Base-by-base conservation (phyloP, 2,329 filamentous ascomycete genomes). In the Sordariomycetes sp. region DNA sequence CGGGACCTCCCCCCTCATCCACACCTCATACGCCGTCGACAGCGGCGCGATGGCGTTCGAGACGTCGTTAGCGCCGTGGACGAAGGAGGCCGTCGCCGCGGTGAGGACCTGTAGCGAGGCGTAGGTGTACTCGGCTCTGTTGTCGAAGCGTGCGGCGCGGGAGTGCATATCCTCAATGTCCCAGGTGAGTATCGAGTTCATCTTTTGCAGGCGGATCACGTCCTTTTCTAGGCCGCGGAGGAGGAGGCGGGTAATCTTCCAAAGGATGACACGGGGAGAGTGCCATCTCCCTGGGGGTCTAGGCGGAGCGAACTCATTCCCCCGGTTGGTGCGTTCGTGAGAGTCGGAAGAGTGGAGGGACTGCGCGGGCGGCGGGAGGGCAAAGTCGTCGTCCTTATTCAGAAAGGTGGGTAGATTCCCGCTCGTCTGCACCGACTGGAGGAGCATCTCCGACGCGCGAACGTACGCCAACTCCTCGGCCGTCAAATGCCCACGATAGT, bases 21-120 rank as follows among this genome's bases (percentile, higher is more conserved):
- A 81, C 36, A 77, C 73, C 12, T 72, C 67, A 66, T 77, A 81
- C 53, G 78, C 76, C 20, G 76, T 77, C 39, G 39, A 45, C 2
- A 45, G 39, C 39, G 39, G 39, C 39, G 39, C 39, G 6, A 45
- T 17, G 6, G 74, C 72, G 63, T 80, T 81, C 58, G 74, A 70
- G 24, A 81, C 76, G 61, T 81, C 78, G 65, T 81, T 80, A 58
- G 76, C 75, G 58, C 78, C 78, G 68, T 81, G 78, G 1, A 77
- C 76, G 61, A 81, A 80, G 8, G 75, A 78, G 17, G 77, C 76
- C 22, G 77, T 77, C 60, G 76, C 76, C 12, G 78, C 77, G n/a
- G 76, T 76, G 12, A 75, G 61, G 57, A 78, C 66, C 60, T 77
- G 75, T 36, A 76, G 68, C 57, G 73, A 73, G 17, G 73, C 75